phyloP scores from a whole-genome alignment of 768 basidiomycete species.

The Leccinum imitatum region DNA sequence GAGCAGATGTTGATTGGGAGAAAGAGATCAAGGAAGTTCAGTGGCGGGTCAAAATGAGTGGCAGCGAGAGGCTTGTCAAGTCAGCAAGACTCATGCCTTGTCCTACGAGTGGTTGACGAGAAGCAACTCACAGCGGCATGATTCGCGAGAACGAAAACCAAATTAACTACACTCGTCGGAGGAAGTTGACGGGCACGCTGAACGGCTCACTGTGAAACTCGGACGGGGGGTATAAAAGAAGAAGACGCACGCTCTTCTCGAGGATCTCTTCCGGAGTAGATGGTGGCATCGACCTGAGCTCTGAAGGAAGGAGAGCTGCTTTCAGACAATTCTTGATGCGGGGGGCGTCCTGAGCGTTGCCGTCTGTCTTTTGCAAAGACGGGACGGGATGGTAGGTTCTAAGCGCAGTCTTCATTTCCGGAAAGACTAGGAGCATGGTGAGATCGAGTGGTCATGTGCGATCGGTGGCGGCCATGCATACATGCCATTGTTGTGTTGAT shows the following conservation, averaged over 20 bases:
- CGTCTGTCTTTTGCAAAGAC: conserved; percentile 82
- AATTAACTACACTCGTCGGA: conserved; percentile 83
- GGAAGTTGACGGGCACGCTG: conserved; percentile 64
- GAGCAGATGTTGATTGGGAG: conserved; percentile 74
- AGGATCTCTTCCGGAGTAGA: conserved; percentile 76
- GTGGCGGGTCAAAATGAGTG: conserved; percentile 69
- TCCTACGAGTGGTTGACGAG: neutral
- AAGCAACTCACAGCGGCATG: conserved; percentile 63
- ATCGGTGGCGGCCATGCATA: conserved; percentile 38
- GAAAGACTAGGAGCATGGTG: conserved; percentile 61
- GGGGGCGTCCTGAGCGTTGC: conserved; percentile 87
- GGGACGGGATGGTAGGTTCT: conserved; percentile 90
- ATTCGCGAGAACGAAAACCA: conserved; percentile 80
- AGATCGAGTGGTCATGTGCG: conserved; percentile 14
- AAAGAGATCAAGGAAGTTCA: conserved; percentile 85
- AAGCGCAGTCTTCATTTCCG: conserved; percentile 90
- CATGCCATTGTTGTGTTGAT: conserved; percentile 93
- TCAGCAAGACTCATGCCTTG: conserved; percentile 12
- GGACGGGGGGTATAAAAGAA: neutral
- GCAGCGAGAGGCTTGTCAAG: conserved; percentile 51
- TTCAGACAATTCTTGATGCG: conserved; percentile 91
- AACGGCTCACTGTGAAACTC: conserved; percentile 2
- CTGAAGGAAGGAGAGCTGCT: conserved; percentile 70
- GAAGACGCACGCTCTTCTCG: conserved; percentile 54
- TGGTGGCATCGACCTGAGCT: conserved; percentile 63